These are phyloP conservation scores for Schizochytrium sp. DNA, from an alignment of 108 stramenopile species.

Conservation along the genomic window DNA sequence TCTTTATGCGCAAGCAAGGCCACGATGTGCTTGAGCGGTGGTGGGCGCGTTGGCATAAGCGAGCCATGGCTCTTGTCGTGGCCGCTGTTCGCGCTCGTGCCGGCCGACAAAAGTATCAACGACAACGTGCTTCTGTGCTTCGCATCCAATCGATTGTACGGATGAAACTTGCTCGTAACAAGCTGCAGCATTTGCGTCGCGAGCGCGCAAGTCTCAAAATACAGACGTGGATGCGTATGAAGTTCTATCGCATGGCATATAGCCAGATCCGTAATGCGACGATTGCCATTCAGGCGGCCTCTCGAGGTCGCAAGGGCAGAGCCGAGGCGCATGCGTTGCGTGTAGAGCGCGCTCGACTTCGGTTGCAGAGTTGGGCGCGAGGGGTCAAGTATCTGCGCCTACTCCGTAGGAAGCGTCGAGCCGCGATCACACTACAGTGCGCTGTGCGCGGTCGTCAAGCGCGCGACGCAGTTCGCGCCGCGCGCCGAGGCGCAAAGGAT, in stretches of 20 bases:
- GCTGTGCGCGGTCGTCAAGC: constrained; percentile 55
- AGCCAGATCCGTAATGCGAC: not conserved
- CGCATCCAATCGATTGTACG: not conserved
- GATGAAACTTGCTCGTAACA: not conserved
- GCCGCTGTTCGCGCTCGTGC: not conserved
- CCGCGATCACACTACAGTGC: constrained; percentile 57
- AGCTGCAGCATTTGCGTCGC: not conserved
- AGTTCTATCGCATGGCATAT: not conserved
- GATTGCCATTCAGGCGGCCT: not conserved
- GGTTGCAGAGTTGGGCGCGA: constrained; percentile 65
- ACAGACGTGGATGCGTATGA: not conserved
- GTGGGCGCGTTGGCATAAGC: constrained; percentile 66
- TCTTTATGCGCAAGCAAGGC: constrained; percentile 83
- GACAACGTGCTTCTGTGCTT: not conserved
- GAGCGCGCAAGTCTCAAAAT: not conserved
- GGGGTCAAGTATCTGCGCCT: constrained; percentile 56
- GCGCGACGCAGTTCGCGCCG: constrained; percentile 24
- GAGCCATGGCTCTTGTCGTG: constrained; percentile 55
- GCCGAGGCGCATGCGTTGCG: not conserved
- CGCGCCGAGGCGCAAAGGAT: not conserved
- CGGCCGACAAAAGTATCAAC: not conserved
- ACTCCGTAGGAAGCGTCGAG: constrained; percentile 54
- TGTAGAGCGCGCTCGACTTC: not conserved
- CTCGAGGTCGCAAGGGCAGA: not conserved
- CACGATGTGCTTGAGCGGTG: constrained; percentile 79